phyloP scores from a whole-genome alignment of 371 early-diverging fungal species.

The Apophysomyces variabilis region DNA sequence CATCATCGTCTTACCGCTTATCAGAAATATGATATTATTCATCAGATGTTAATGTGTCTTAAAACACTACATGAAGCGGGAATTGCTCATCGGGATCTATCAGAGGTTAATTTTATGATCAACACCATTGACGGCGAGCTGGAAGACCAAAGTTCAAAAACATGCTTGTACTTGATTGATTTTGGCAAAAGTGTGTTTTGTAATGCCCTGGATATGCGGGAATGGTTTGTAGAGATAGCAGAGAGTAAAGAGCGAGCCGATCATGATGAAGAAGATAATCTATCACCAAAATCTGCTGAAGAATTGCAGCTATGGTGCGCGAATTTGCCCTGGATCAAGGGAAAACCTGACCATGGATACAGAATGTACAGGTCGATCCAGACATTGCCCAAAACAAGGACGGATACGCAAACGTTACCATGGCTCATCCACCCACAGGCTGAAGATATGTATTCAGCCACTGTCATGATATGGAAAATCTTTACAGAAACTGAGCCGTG shows the following conservation, averaged over 20 bases:
- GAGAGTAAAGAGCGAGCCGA: conserved; percentile 36
- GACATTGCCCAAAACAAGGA: conserved; percentile 62
- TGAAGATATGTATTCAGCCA: conserved; percentile 70
- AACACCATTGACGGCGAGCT: conserved; percentile 52
- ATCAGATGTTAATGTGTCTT: conserved; percentile 67
- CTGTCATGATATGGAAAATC: conserved; percentile 69
- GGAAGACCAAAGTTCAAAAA: conserved; percentile 57
- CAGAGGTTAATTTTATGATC: conserved; percentile 74
- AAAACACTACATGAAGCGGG: conserved; percentile 63
- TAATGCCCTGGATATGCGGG: conserved; percentile 51
- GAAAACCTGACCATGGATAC: conserved; percentile 68
- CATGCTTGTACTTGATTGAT: conserved; percentile 63
- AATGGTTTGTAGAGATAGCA: conserved; percentile 63
- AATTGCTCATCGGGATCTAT: conserved; percentile 68
- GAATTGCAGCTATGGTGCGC: conserved; percentile 56
- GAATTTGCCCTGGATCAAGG: conserved; percentile 58
- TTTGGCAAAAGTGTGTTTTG: conserved; percentile 72
- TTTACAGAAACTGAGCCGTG: conserved; percentile 72
- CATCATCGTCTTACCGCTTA: conserved; percentile 60
- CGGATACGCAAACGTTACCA: conserved; percentile 54
- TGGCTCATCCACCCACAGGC: conserved; percentile 64
- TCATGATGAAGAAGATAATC: conserved; percentile 50
- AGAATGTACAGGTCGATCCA: conserved; percentile 66
- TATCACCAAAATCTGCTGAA: conserved; percentile 49
- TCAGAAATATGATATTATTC: conserved; percentile 63